Evolutionary conservation across 2,329 filamentous ascomycete species (phyloP).

Genomic region (Fusarium sacchari): DNA sequence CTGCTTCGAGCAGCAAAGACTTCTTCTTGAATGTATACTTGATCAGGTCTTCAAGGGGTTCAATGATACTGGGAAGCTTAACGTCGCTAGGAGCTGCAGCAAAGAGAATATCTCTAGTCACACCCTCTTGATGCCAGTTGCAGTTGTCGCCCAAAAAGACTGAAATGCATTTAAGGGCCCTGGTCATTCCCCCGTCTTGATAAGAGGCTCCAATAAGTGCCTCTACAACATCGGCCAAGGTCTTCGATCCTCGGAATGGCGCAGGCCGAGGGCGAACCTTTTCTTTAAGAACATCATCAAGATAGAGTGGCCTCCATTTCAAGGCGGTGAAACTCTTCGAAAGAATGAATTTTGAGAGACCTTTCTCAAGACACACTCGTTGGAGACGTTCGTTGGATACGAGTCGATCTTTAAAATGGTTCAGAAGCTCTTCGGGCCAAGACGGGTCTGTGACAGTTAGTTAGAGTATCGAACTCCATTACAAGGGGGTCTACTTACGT

Average conservation of each 20-base stretch:
- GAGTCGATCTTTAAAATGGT: conserved; percentile 71
- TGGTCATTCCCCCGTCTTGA: conserved; percentile 72
- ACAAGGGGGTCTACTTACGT: conserved; percentile 51
- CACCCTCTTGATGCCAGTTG: conserved; percentile 61
- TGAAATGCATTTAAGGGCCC: conserved; percentile 71
- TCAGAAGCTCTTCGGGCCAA: conserved; percentile 82
- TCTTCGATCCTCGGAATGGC: conserved; percentile 73
- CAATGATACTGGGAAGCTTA: conserved; percentile 53
- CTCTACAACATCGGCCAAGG: conserved; percentile 87
- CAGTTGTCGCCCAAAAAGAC: conserved; percentile 69
- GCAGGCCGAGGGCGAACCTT: not conserved
- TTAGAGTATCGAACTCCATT: not conserved
- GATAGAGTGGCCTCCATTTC: conserved; percentile 78
- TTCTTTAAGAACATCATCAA: conserved; percentile 49
- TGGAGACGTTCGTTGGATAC: conserved; percentile 82
- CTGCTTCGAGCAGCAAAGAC: conserved; percentile 76
- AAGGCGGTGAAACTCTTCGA: conserved; percentile 71
- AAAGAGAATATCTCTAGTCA: conserved; percentile 57
- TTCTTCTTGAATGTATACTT: conserved; percentile 78
- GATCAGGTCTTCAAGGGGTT: conserved; percentile 70
- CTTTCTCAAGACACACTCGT: conserved; percentile 68
- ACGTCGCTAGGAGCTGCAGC: conserved; percentile 49
- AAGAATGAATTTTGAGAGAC: conserved; percentile 79
- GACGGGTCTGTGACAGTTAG: conserved; percentile 60
- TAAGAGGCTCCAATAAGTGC: conserved; percentile 82